A percentile compares a stretch with the other conserved stretches of the same genome.
Evolutionary conservation across 129 eudicot genomes (phyloP).

Genomic region (Chrysanthemum seticuspe): DNA sequence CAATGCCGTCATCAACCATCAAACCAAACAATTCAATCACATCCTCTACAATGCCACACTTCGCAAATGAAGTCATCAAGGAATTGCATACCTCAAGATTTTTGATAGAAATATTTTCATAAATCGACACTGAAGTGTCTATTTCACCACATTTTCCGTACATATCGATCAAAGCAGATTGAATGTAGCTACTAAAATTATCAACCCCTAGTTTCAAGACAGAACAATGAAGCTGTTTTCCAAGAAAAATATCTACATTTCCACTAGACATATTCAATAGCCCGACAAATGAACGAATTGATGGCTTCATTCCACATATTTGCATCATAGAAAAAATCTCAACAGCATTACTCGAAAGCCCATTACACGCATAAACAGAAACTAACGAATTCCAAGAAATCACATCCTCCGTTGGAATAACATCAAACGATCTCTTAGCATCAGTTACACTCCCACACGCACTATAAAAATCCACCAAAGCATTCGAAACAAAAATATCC

Average conservation of each 20-base stretch:
- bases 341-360: constrained; percentile 39
- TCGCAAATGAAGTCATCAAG: constrained; percentile 69
- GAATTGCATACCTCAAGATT: constrained; percentile 68
- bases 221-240: constrained; percentile 61
- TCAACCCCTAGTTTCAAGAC: constrained; percentile 58
- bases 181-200: constrained; percentile 44
- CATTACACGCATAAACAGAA: constrained; percentile 46
- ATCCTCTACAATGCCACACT: constrained; percentile 48
- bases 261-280: constrained; percentile 49
- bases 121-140: constrained; percentile 42
- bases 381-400: constrained; percentile 84
- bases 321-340: constrained; percentile 52
- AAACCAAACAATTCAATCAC: constrained; percentile 64
- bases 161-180: constrained; percentile 77
- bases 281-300: constrained; percentile 58
- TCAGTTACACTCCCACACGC: constrained; percentile 58
- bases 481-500: constrained; percentile 65
- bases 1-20: constrained; percentile 56
- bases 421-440: constrained; percentile 55
- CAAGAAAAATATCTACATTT: constrained; percentile 38
- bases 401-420: constrained; percentile 47
- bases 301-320: constrained; percentile 61
- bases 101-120: constrained; percentile 34
- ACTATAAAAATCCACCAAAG: constrained; percentile 78
- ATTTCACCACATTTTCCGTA: constrained; percentile 77